Base-by-base conservation (phyloP, 208 protist species). In the Chromosphaera perkinsii region DNA sequence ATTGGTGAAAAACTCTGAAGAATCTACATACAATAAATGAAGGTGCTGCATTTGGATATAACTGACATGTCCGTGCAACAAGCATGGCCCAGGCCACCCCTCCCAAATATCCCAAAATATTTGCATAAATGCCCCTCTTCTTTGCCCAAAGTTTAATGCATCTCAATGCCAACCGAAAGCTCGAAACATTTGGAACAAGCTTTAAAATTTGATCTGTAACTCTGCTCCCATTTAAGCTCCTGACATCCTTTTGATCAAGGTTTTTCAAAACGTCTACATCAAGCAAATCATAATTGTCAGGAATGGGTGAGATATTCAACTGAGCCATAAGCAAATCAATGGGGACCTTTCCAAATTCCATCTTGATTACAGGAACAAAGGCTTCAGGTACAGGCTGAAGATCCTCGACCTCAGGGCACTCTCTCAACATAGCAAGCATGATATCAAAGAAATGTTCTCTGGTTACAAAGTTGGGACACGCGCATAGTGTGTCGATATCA, bases 31-130 rank as follows among this genome's bases (percentile, higher is more conserved):
- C 77, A 61, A 95, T 80, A 5, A 83, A 87, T 0, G 84, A 82
- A 3, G 91, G 81, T 62, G 87, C 82, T 49, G 94, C 90, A 56
- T 95, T 95, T 9, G 95, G 95, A 79, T 96, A 96, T 48, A 94
- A 85, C 83, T 98, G 95, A 66, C 91, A 97, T 26, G 95, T 90
- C 73, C 93, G 89, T 3, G 94, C 95, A 3, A 85, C 82, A 17
- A 97, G 73, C 43, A 98, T 89, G 20, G 94, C 94, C 90, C 90
- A 97, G 37, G 92, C 90, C 51, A 98, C 88, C 80, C 95, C 95
- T 27, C 91, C 94, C 0, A 95, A 86, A 75, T 93, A 98, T 35
- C 95, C 93, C 67, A 96, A 88, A 32, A 85, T 90, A 81, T 97
- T 97, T 51, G 90, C 89, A 80, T 98, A 97, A 32, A 97, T 85